A percentile compares a stretch with the other conserved stretches of the same genome.
Evolutionary conservation across 2,329 filamentous ascomycete genomes (phyloP).

Genomic region (Fusarium concolor): DNA sequence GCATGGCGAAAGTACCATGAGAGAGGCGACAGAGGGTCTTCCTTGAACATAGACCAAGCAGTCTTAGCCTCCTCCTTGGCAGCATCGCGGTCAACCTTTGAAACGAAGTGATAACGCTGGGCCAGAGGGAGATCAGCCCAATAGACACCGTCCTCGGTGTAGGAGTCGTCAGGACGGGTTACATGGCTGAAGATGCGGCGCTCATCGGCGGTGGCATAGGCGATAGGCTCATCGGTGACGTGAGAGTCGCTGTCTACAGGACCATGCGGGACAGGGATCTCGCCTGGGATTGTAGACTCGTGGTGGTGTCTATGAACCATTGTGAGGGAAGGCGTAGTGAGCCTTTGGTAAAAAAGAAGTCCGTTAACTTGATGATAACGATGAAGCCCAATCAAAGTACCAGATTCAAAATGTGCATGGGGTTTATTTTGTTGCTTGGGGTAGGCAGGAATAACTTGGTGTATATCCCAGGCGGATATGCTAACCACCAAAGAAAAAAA

Average conservation of each 20-base stretch:
- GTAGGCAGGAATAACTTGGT: slow-evolving; percentile 4
- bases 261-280: slow-evolving; percentile 67
- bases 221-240: slow-evolving; percentile 57
- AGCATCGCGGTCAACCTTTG: slow-evolving; percentile 77
- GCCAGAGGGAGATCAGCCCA: slow-evolving; percentile 86
- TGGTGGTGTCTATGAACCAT: slow-evolving; percentile 49
- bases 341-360: slow-evolving; percentile 3
- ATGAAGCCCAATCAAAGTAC: slow-evolving; percentile 2
- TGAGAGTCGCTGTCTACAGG: slow-evolving; percentile 56
- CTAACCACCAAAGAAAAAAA: slow-evolving; percentile 23
- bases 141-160: slow-evolving; percentile 84
- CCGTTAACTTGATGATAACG: background rate
- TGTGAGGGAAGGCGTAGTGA: slow-evolving; percentile 11
- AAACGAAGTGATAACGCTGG: slow-evolving; percentile 80
- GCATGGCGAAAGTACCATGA: slow-evolving; percentile 90
- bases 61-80: slow-evolving; percentile 72
- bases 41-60: slow-evolving; percentile 85
- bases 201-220: slow-evolving; percentile 61
- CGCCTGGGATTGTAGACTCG: slow-evolving; percentile 56
- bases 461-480: slow-evolving; percentile 11
- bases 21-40: slow-evolving; percentile 86
- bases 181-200: slow-evolving; percentile 78
- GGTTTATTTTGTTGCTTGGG: slow-evolving; percentile 3
- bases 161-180: slow-evolving; percentile 89
- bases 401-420: background rate